Evolutionary conservation across 164 flowering plant species (phyloP), one percentile per base, ranked within the genome.

Genomic region (Piper betle): DNA sequence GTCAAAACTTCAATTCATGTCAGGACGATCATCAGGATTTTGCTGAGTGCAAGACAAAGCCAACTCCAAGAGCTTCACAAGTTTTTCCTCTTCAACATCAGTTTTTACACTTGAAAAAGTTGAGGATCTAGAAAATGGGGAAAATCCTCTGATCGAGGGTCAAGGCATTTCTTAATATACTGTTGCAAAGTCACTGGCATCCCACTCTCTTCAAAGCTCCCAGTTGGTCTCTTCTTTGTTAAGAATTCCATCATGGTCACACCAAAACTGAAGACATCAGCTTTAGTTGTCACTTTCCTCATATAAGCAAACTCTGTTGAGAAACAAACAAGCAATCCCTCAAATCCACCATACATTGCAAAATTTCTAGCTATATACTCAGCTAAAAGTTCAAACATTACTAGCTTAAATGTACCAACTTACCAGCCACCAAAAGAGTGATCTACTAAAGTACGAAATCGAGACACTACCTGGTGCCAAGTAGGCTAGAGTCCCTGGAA

Each of bases 401-500:
- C 33, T 25, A 25, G 33, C 33, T 25, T 25, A 25, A 25, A 25
- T 25, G 33, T 25, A 25, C 33, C 53, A 50, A 50, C 17, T 50
- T 50, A 50, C 11, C 17, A 1, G 53, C 1, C 37, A 42, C 20
- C 11, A 41, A 19, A 15, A 46, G 39, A 3, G 19, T 6, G 39
- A 57, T 20, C 18, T 9, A 33, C 60, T 4, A 7, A 53, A 37
- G 0, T 13, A 20, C 53, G 12, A 59, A 60, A 59, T 53, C 2
- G 33, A 25, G 33, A 25, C 33, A 25, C 66, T 84, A 87, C 96
- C 97, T 72, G 97, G 97, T 62, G 96, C 96, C 78, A 91, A 53
- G 73, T 91, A 91, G 62, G 96, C 97, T 54, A 91, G 73, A 12
- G 95, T 90, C 97, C 97, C 74, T 84, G 76, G 58, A 87, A 87